Percentiles rank a stretch among this genome's conserved stretches.
phyloP scores from a whole-genome alignment of 306 rosid species.

The Potentilla sterilis region DNA sequence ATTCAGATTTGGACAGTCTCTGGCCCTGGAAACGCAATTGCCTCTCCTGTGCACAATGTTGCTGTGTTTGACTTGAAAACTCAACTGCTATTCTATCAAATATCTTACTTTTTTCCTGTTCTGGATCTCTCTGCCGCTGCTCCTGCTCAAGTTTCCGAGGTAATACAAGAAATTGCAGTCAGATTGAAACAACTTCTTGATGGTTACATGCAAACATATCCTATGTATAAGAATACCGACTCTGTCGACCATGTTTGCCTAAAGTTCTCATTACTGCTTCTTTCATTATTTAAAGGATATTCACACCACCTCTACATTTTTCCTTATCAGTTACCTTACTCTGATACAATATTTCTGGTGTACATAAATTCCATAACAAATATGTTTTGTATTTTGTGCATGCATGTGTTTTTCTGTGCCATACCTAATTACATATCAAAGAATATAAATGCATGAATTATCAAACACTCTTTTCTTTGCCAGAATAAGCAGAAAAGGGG shows the following conservation, averaged over 20 bases:
- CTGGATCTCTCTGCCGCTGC: not conserved
- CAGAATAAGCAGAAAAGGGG: not conserved
- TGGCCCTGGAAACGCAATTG: not conserved
- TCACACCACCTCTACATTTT: not conserved
- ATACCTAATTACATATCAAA: too few relatives aligned
- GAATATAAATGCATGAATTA: not conserved
- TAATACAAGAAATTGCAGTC: not conserved
- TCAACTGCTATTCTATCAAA: not conserved
- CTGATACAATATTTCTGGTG: not conserved
- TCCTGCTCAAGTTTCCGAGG: slow-evolving; percentile 6
- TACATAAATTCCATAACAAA: not conserved
- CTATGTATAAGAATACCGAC: not conserved
- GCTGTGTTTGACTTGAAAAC: slow-evolving; percentile 3
- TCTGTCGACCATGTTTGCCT: not conserved
- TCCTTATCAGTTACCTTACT: too few relatives aligned
- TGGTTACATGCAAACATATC: not conserved
- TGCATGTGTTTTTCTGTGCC: not conserved
- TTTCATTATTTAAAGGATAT: too few relatives aligned
- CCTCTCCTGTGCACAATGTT: not conserved
- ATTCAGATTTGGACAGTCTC: slow-evolving; percentile 1
- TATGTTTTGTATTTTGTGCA: not conserved
- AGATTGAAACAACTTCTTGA: not conserved
- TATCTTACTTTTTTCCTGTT: not conserved
- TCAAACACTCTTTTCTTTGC: not conserved
- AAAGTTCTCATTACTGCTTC: not conserved